Evolutionary conservation across 2,329 filamentous ascomycete species (phyloP), one percentile per base, ranked within the genome.

Genomic region (Xylariaceae sp.): DNA sequence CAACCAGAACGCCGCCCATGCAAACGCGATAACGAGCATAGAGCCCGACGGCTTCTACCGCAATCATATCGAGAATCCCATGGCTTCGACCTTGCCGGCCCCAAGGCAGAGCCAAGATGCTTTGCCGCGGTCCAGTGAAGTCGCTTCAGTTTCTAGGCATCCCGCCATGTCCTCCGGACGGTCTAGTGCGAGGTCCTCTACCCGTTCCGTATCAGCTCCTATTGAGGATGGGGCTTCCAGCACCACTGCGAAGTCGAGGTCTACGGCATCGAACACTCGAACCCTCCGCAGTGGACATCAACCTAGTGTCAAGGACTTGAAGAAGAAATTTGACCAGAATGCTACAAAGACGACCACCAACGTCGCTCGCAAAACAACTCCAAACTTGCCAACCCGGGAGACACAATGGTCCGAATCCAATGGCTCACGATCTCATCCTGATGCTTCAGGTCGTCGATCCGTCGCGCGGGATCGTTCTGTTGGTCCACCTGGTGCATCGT

Each of bases 231-330:
- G 71, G 60, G 61, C 69, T 41, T 61, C 64, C 45, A 61, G 62
- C 45, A 60, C 67, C 52, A 61, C 60, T 47, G 58, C 60, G 54
- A 72, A 66, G 57, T 62, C 70, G 50, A 67, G 58, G 57, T 57
- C 62, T 51, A 47, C 64, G 55, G 64, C 68, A 46, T 64, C 72
- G 62, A 60, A 48, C 12, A 47, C 59, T 45, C 47, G 54, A 54
- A 62, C 58, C 50, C 45, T 42, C 51, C 64, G 71, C 73, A 61
- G 57, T 60, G 64, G 63, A 31, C 66, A 65, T 50, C 79, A 86
- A 61, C 77, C 84, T n/a, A 91, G 86, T 57, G 87, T 94, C 62
- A 89, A 86, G 72, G 88, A 94, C 67, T 76, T 94, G 59, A 85
- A 88, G 65, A 89, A 86, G 70, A 85, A 81, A 52, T 94, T 92